phyloP scores from a whole-genome alignment of 139 green algal species.

The Spirogloea muscicola region DNA sequence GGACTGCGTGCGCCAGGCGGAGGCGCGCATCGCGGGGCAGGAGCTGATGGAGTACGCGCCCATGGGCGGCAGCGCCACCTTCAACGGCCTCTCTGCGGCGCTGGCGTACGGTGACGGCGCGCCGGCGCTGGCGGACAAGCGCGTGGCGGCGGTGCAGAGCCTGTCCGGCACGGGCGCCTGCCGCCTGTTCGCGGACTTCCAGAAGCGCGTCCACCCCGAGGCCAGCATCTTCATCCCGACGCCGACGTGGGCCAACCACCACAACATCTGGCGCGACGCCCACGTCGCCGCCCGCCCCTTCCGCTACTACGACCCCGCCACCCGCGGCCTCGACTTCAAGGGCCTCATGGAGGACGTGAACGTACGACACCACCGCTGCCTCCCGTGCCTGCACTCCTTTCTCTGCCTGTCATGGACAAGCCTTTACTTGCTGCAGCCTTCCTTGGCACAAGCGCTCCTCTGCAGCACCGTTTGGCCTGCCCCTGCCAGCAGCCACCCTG shows the following conservation, averaged over 20 bases:
- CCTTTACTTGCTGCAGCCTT: no score
- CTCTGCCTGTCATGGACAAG: no score
- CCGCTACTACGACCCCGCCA: conserved; percentile 84
- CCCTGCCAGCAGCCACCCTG: no score
- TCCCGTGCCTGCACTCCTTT: no score
- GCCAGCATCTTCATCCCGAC: conserved; percentile 42
- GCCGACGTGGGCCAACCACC: conserved; percentile 54
- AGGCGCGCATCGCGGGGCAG: conserved; percentile 62
- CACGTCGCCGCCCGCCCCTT: conserved; percentile 45
- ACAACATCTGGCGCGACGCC: conserved; percentile 66
- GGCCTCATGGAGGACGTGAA: conserved; percentile 75
- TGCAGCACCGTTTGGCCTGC: no score
- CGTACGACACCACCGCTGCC: no score
- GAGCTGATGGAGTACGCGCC: conserved; percentile 74
- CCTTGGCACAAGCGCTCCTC: no score
- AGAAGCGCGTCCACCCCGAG: conserved; percentile 54
- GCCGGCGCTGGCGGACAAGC: conserved; percentile 19
- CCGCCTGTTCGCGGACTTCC: conserved; percentile 84
- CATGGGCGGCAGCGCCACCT: conserved; percentile 72
- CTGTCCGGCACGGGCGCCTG: conserved; percentile 71
- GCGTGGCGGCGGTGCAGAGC: conserved; percentile 73
- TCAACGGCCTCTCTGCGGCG: conserved; percentile 68
- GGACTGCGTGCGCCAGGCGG: conserved; percentile 74
- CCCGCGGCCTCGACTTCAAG: conserved; percentile 76
- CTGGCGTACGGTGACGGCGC: conserved; percentile 75